Evolutionary conservation across 345 rosid species (phyloP), one percentile per base, ranked within the genome.

Genomic region (Salix dunnii): DNA sequence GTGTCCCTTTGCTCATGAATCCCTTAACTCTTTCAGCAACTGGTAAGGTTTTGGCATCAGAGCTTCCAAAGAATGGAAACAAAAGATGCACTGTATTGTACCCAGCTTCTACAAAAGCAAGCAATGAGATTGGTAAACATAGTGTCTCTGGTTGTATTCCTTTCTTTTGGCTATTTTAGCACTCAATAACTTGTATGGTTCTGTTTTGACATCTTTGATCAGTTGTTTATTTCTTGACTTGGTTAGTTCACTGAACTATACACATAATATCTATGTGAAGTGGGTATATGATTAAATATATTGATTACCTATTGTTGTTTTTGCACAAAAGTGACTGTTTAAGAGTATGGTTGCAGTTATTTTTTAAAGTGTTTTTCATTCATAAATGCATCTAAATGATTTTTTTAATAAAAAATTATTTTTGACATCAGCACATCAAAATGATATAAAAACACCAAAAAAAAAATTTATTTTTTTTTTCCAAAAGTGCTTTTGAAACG

Each of bases 101-200:
- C 87, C 99, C 99, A 23, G 97, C 99, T 80, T 96, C 99, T 53
- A 76, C 81, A 68, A 96, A 92, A 84, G 95, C 99, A 83, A 81
- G 98, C 87, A 87, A 79, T 77, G 99, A 96, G 71, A 93, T 93
- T 65, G 98, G 98, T 96, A 82, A 70, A 85, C 76, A 40, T 35
- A 51, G 53, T 70, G 48, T 35, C 43, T 74, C 72, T 38, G 20
- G 65, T 42, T 58, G 27, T 74, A 21, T 70, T 25, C 30, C 70
- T 75, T 69, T 21, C 25, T 42, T 60, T 38, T 70, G 48, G 33
- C 18, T 49, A 12, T n/a, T 48, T 23, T 68, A 46, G 63, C 36
- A 21, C 27, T 27, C 6, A 28, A 21, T 16, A 11, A 25, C 31
- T 7, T 28, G 17, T 63, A 30, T 9, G 25, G 12, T 65, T n/a